Evolutionary conservation across 129 eudicot species (phyloP), one percentile per base, ranked within the genome.

Genomic region (Pulicaria dysenterica): DNA sequence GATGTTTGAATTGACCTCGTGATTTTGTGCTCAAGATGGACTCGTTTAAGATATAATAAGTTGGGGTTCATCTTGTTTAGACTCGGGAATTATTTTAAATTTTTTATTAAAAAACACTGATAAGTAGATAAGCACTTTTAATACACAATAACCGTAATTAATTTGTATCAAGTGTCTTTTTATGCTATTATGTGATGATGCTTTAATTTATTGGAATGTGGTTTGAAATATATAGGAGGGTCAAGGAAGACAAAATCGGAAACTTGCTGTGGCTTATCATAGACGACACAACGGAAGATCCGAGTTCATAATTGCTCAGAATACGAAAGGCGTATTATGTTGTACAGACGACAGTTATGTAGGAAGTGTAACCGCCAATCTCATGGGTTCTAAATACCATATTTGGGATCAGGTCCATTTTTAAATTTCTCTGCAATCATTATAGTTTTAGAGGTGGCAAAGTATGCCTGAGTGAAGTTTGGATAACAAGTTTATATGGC

Each of bases 231-330:
- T 8, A 5, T 72, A 94, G 99, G 99, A 94, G 80, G 99, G 99
- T 34, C 81, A 94, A 69, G 99, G 99, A 31, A 57, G 99, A 55
- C 91, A 88, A 60, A 90, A 94, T 59, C 81, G 99, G 47, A 90
- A 90, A 69, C 97, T 94, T 72, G 99, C 96, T 0, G 89, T 90
- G 48, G 99, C 99, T 37, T 83, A 65, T 79, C 97, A 90, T 80
- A 72, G 78, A 43, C 84, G 96, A 31, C 89, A 77, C 15, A 84
- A 67, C 64, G 96, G 99, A 47, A 87, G 96, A 77, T 90, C 99
- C 0, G 86, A 83, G 83, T 94, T 94, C 77, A 56, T 72, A 58
- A 82, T 94, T 34, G 93, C 97, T 76, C 96, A 88, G 60, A 77
- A 83, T 73, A 54, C 78, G 3, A 90, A 88, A 78, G 98, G 98